Evolutionary conservation across 108 stramenopile genomes (phyloP), one percentile per base, ranked within the genome.

Genomic region (Cyclotella atomus): DNA sequence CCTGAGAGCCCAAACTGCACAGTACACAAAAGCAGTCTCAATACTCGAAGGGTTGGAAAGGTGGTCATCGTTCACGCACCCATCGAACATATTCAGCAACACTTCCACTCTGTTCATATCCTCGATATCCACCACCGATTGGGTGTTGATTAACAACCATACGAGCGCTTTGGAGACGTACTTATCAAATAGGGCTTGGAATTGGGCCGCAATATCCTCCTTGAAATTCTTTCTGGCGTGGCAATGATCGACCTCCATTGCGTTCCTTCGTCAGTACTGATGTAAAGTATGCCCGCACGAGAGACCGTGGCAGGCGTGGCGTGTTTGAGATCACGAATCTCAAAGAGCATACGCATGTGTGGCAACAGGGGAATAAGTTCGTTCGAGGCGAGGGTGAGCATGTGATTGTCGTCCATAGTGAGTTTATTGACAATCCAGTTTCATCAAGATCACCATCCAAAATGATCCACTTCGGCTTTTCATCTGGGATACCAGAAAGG

Each of bases 341-440:
- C 93, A 73, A 95, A 92, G 50, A 95, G 82, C 87, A 95, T 77
- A 34, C 89, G 72, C 91, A 92, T 95, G 80, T 95, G 90, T 10
- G 84, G 71, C 35, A 88, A 87, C 3, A 95, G 81, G 0, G 91
- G 90, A 50, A 95, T 90, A 27, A 90, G 87, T 73, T 95, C 93
- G 64, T 91, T 92, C 21, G 93, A 95, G 3, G 93, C 91, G 14
- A 95, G 76, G 2, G 93, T 92, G 24, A 95, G 89, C 89, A 92
- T 90, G 20, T 85, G 76, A 76, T 92, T 93, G 77, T 95, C 93
- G 76, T 93, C 93, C 89, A 95, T 91, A 34, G 93, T 6, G 88
- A 86, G 76, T 92, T 92, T 92, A 41, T 81, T 81, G 65, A 92
- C 93, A 60, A 93, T 90, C 93, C 93, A 95, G 70, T 92, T 91